Base-by-base conservation (phyloP, 139 green algal species). In the Chlamydomonas sphaeroides region DNA sequence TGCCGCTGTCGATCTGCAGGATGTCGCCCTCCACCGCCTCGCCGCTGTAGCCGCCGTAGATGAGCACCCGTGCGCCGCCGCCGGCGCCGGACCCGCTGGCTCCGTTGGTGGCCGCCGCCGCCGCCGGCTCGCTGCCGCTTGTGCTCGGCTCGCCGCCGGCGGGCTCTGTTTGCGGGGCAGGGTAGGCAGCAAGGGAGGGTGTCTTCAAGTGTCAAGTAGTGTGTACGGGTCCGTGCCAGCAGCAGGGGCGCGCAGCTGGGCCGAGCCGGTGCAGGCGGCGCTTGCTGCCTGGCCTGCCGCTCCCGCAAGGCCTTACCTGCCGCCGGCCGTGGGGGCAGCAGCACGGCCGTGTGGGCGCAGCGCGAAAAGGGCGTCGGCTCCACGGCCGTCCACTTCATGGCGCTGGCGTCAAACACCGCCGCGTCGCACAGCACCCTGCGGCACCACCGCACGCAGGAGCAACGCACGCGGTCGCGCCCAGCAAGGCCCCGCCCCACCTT, bases 1-100 rank as follows among this genome's bases (percentile, higher is more conserved):
- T 86, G 35, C 39, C 49, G 11, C 49, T 17, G 59, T 88, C 82
- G 38, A 94, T 87, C 30, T 79, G 65, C 35, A 94, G 72, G 18
- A 95, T 49, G 62, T 93, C 87, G 0, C 81, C 87, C 41, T 89
- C 83, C 57, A 93, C 90, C 23, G 80, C 65, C n/a, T 90, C 87
- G 0, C 91, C 91, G 32, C 75, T 82, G 62, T 76, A 84, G 63
- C 77, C 77, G 35, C 77, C 77, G 65, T 84, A 84, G 17, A 84
- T 75, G 17, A 84, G 48, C 15, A 84, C 77, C 1, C 59, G 59
- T 59, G n/a, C 23, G 23, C 2, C 33, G 66, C 39, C 65, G 41
- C 32, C 38, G 59, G 18, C n/a, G 21, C 38, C 38, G 14, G 65
- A 38, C 3, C 18, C 56, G 32, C 32, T 26, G 32, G 11, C 62